Evolutionary conservation across 2,329 filamentous ascomycete species (phyloP).

Genomic region (Bipolaris sorokiniana): DNA sequence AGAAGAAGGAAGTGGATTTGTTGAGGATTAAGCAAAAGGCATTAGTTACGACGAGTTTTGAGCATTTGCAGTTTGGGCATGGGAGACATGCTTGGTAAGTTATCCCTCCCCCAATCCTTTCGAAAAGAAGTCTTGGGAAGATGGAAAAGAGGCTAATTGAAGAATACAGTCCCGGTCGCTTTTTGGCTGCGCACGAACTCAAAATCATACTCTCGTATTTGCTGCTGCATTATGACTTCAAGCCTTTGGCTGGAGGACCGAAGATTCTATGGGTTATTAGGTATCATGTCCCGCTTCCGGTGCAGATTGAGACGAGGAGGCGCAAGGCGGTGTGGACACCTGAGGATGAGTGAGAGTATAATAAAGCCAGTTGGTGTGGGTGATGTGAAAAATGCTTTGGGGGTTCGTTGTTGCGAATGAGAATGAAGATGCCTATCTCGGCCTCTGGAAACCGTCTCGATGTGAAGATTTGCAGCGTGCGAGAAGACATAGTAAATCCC

Average conservation of each 20-base stretch:
- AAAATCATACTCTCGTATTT: constrained; percentile 49
- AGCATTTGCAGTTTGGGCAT: constrained; percentile 63
- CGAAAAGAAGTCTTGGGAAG: too few species aligned
- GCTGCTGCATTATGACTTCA: constrained; percentile 49
- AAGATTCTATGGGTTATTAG: constrained; percentile 26
- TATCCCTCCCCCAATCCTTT: background rate
- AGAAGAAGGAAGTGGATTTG: constrained; percentile 25
- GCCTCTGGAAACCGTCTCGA: too few species aligned
- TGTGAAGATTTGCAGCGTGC: too few species aligned
- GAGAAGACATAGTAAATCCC: too few species aligned
- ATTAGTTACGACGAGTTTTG: constrained; percentile 61
- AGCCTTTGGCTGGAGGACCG: constrained; percentile 33
- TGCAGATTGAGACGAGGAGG: constrained; percentile 14
- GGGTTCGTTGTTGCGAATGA: background rate
- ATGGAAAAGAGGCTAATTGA: too few species aligned
- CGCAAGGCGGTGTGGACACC: constrained; percentile 21
- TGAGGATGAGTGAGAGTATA: background rate
- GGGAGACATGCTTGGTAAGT: constrained; percentile 57
- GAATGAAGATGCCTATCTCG: background rate
- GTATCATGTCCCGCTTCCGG: constrained; percentile 13
- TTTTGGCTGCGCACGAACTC: constrained; percentile 47
- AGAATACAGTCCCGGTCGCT: constrained; percentile 43
- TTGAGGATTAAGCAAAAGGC: constrained; percentile 51
- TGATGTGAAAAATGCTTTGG: too few species aligned
- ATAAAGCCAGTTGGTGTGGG: too few species aligned